A percentile compares a stretch with the other conserved stretches of the same genome.
Conservation (phyloP, 495 filamentous ascomycete genomes). For the Aspergillus carlsbadensis region DNA sequence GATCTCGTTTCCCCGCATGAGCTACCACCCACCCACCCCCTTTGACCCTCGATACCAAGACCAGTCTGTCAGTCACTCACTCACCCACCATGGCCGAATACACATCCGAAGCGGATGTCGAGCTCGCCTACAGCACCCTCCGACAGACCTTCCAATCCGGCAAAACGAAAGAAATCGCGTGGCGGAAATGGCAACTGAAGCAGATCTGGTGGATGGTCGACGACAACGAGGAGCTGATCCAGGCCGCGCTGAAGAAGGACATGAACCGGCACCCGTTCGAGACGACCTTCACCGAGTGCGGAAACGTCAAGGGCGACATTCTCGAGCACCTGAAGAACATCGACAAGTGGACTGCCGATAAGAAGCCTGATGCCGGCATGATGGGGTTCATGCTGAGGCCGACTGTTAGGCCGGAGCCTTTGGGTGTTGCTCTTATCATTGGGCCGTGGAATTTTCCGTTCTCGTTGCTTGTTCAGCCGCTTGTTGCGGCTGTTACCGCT, state of each 20-base stretch:
- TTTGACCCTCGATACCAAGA: no score
- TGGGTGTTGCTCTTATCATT: conserved; percentile 79
- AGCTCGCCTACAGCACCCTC: conserved; percentile 26
- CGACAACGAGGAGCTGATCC: conserved; percentile 65
- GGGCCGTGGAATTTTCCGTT: conserved; percentile 88
- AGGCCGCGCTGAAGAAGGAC: conserved; percentile 67
- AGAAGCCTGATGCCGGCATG: conserved; percentile 49
- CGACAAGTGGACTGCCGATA: conserved; percentile 71
- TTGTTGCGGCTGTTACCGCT: conserved; percentile 82
- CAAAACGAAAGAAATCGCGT: conserved; percentile 36
- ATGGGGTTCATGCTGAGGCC: conserved; percentile 62
- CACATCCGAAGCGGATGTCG: conserved; percentile 10
- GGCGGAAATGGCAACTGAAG: conserved; percentile 49
- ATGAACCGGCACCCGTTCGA: conserved; percentile 70
- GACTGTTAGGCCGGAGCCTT: conserved; percentile 56
- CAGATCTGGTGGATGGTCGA: conserved; percentile 54
- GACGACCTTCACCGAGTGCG: conserved; percentile 60
- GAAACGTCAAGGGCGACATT: conserved; percentile 68
- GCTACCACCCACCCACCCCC: no score
- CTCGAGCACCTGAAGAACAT: conserved; percentile 69
- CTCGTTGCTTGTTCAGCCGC: conserved; percentile 66
- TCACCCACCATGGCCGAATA: conserved; percentile 8
- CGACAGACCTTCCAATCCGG: conserved; percentile 31
- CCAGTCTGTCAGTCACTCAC: no score
- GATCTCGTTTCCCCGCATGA: no score